Base-by-base conservation (phyloP, 257 asterid genomes). In the Rhazya stricta region DNA sequence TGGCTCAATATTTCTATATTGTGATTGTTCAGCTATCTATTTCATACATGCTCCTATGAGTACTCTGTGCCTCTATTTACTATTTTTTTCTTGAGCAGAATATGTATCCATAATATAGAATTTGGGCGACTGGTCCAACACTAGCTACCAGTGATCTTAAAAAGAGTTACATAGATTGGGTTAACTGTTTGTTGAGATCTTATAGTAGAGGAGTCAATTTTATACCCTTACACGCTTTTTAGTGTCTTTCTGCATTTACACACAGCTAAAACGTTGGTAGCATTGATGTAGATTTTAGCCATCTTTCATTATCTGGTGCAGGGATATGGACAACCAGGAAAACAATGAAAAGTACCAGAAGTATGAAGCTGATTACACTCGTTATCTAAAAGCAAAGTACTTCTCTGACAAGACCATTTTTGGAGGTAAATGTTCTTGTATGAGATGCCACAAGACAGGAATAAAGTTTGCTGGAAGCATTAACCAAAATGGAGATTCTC, bases 401-500 rank as follows among this genome's bases (percentile, higher is more conserved):
- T 92, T 92, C 91, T 89, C 96, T 3, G 98, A 92, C 88, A 90
- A 90, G 81, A 92, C 88, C 67, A 81, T 87, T 4, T 90, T 83
- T 84, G 98, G 98, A 88, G 98, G 97, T 90, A 85, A 87, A 41
- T 41, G 7, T 63, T 58, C 46, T 73, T 76, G 67, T 60, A 60
- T 16, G 53, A 76, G 53, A 46, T 68, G 21, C 69, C 71, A 25
- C 71, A 34, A 60, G n/a, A n/a, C 42, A 74, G 46, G 30, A 7
- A 29, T 72, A 42, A 61, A 37, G 34, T 79, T 60, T 45, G 48
- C 34, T 42, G 30, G 43, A 43, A 29, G 29, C 60, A 30, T 50
- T 32, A 9, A 27, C 51, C n/a, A 30, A 60, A 60, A 27, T 21
- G 27, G 11, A 30, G 41, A 6, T 56, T 19, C 27, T 27, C 70